Conservation (phyloP, 1,284 basidiomycete genomes). For the Trametes hirsuta region DNA sequence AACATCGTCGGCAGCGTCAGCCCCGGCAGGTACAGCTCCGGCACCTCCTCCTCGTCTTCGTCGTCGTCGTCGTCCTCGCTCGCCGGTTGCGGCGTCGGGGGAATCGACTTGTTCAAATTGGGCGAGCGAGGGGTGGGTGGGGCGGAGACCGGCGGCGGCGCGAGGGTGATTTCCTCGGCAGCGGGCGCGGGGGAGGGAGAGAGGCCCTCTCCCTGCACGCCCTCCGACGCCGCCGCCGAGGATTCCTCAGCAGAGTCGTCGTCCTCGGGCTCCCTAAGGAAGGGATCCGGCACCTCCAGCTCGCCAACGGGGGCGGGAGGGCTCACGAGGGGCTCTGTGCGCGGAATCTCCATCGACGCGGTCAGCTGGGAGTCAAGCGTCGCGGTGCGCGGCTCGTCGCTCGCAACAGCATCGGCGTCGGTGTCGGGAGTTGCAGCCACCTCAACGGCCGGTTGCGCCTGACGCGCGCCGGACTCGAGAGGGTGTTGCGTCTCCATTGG, state of each 20-base stretch:
- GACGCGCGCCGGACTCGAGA: constrained; percentile 1
- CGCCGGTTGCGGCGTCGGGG: constrained; percentile 41
- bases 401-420: background rate
- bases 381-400: constrained; percentile 6
- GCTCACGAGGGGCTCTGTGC: constrained; percentile 14
- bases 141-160: constrained; percentile 20
- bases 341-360: constrained; percentile 13
- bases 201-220: background rate
- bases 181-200: constrained; percentile 18
- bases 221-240: constrained; percentile 6
- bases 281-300: constrained; percentile 58
- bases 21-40: constrained; percentile 56
- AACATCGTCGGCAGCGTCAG: constrained; percentile 76
- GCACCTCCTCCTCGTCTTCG: constrained; percentile 50
- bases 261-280: constrained; percentile 36
- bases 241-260: constrained; percentile 31
- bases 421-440: background rate
- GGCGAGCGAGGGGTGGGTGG: constrained; percentile 12
- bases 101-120: constrained; percentile 37
- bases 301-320: constrained; percentile 35
- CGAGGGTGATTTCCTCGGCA: constrained; percentile 32
- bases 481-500: background rate
- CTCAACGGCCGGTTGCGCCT: background rate
- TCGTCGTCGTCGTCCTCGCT: constrained; percentile 32
- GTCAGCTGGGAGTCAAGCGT: constrained; percentile 21